Evolutionary conservation across 306 rosid genomes (phyloP), one percentile per base, ranked within the genome.

Genomic region (Amphicarpaea edgeworthii): DNA sequence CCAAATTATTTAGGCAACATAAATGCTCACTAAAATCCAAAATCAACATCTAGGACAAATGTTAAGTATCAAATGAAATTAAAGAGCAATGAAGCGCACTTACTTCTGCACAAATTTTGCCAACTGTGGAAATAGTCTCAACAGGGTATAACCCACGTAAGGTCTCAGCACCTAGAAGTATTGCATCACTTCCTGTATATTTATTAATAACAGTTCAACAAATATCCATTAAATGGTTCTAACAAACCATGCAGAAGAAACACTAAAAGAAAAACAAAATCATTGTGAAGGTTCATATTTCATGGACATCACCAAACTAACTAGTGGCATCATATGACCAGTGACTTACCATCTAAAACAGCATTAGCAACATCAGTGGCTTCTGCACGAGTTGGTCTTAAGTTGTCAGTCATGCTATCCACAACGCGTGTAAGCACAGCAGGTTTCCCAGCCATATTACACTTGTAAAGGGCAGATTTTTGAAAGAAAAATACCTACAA

Each of bases 291-390:
- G 8, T 0, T 57, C 63, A 57, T 37, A 49, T 59, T 73, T 66
- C 45, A 7, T 5, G 21, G 53, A 42, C 34, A 70, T n/a, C n/a
- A n/a, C n/a, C n/a, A n/a, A n/a, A 10, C 38, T 17, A 70, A 67
- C 72, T 42, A 60, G 60, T 72, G 43, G 57, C 16, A 57, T 58
- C 71, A 76, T 59, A 66, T 68, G 54, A 66, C 45, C 7, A 71
- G 70, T 47, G 30, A 77, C 86, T 41, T 77, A 96, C 99, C 99
- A 83, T 96, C 99, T 77, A 96, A 87, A 49, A 96, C 99, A 75
- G 99, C 99, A 88, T 96, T 96, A 76, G 99, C 99, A 82, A 96
- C 97, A 81, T 96, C 99, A 51, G 99, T 96, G 72, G 99, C 99
- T 88, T 96, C 99, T 17, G 99, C 99, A 82, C 99, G 98, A 80